phyloP scores from a whole-genome alignment of 805 yeast genomes.

The Nakazawaea siamensis region DNA sequence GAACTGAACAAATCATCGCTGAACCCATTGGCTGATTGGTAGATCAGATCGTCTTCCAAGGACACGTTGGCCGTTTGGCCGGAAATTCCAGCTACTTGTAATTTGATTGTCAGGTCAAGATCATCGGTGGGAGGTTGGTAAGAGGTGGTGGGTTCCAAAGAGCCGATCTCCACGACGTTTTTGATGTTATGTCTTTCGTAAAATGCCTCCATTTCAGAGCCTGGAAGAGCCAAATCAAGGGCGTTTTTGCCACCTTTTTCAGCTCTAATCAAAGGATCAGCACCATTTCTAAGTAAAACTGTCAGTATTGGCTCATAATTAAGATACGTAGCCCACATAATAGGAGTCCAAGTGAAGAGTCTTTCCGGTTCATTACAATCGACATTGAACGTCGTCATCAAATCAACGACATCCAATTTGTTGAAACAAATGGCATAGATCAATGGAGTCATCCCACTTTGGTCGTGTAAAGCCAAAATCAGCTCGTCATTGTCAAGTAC shows the following conservation, averaged over 20 bases:
- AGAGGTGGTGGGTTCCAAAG: conserved; percentile 1
- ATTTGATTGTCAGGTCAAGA: conserved; percentile 26
- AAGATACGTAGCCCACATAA: conserved; percentile 81
- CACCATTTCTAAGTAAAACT: conserved; percentile 52
- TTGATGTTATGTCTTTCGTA: conserved; percentile 36
- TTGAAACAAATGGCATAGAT: conserved; percentile 51
- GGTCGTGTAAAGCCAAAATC: conserved; percentile 21
- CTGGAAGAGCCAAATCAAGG: conserved; percentile 47
- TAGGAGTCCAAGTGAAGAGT: conserved; percentile 50
- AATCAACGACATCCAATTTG: conserved; percentile 38
- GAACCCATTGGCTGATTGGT: conserved; percentile 19
- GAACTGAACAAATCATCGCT: conserved; percentile 21
- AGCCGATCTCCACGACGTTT: conserved; percentile 24
- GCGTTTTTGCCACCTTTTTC: conserved; percentile 38
- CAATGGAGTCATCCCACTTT: conserved; percentile 36
- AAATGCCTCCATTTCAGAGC: conserved; percentile 48
- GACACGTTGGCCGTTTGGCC: conserved; percentile 14
- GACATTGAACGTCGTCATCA: conserved; percentile 32
- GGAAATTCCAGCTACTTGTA: conserved; percentile 31
- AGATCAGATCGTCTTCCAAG: conserved; percentile 13
- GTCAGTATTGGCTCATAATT: conserved; percentile 48
- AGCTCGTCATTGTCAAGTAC: conserved; percentile 16
- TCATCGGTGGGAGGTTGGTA: conserved; percentile 11
- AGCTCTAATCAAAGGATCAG: conserved; percentile 42
- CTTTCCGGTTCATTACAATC: conserved; percentile 46